Percentiles rank a stretch among this genome's conserved stretches.
Evolutionary conservation across 176 grass and related monocot genomes (phyloP).

Genomic region (Secale cereale): DNA sequence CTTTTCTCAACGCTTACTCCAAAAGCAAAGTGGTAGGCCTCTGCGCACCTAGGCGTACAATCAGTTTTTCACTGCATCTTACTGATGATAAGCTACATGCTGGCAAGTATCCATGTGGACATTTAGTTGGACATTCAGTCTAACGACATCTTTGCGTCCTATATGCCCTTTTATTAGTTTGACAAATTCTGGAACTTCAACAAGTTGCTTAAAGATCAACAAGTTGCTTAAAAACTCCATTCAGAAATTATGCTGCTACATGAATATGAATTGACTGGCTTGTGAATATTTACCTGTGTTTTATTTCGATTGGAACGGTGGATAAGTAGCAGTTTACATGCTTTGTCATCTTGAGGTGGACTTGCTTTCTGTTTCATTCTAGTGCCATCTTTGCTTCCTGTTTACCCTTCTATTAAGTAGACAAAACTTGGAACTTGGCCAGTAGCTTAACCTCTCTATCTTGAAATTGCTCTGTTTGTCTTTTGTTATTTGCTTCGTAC

Average conservation of each 20-base stretch:
- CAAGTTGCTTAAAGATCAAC: too few relatives aligned
- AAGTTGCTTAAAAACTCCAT: too few relatives aligned
- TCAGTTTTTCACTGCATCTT: too few relatives aligned
- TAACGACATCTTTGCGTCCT: too few relatives aligned
- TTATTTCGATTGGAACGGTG: slow-evolving; percentile 1
- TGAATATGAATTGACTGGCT: neutral
- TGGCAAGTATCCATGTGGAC: neutral
- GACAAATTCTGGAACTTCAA: too few relatives aligned
- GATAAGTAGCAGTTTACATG: neutral
- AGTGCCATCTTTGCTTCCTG: neutral
- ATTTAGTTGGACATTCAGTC: neutral
- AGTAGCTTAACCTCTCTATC: neutral
- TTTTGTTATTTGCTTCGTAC: neutral
- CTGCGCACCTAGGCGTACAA: too few relatives aligned
- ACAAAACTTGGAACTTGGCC: neutral
- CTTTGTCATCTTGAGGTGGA: neutral
- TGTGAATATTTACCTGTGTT: neutral
- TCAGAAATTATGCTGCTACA: too few relatives aligned
- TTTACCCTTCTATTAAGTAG: neutral
- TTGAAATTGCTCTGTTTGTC: neutral
- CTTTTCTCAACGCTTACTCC: too few relatives aligned
- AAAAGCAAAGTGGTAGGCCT: too few relatives aligned
- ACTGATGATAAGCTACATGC: neutral
- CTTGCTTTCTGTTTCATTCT: neutral
- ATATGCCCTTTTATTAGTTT: too few relatives aligned